A percentile compares a stretch with the other conserved stretches of the same genome.
Conservation (phyloP, 345 rosid genomes). For the Corchorus olitorius region DNA sequence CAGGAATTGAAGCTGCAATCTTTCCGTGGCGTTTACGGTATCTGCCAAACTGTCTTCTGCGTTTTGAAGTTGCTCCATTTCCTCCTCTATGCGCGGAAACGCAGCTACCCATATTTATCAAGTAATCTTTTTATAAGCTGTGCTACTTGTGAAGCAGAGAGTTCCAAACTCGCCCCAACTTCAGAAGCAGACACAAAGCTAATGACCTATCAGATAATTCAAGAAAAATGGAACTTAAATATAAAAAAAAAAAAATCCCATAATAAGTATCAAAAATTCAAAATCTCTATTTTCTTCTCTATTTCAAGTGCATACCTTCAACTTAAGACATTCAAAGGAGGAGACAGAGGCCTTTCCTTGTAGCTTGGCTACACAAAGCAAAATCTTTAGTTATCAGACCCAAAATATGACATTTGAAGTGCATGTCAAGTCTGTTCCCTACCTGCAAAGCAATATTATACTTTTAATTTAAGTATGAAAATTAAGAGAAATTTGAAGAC, state of each 20-base stretch:
- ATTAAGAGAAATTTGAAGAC: background rate
- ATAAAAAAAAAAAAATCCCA: background rate
- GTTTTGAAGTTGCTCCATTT: conserved; percentile 12
- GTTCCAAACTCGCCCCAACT: background rate
- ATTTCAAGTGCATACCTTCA: conserved; percentile 1
- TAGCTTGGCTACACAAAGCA: background rate
- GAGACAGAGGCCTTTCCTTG: background rate
- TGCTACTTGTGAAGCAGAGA: background rate
- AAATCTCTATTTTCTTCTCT: background rate
- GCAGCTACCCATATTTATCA: conserved; percentile 71
- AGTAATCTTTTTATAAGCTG: conserved; percentile 17
- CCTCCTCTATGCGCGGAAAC: conserved; percentile 46
- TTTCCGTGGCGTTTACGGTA: conserved; percentile 47
- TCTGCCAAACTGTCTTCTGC: conserved; percentile 31
- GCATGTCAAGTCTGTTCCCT: background rate
- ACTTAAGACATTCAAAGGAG: background rate
- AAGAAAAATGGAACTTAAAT: background rate
- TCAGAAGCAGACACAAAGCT: background rate
- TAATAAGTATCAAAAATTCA: no score
- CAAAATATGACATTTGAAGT: background rate
- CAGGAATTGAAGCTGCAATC: conserved; percentile 31
- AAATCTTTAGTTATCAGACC: no score
- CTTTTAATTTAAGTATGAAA: background rate
- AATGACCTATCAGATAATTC: background rate
- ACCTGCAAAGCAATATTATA: background rate